A percentile compares a stretch with the other conserved stretches of the same genome.
phyloP scores from a whole-genome alignment of 2,329 filamentous ascomycete genomes.

The Nemania sp. region DNA sequence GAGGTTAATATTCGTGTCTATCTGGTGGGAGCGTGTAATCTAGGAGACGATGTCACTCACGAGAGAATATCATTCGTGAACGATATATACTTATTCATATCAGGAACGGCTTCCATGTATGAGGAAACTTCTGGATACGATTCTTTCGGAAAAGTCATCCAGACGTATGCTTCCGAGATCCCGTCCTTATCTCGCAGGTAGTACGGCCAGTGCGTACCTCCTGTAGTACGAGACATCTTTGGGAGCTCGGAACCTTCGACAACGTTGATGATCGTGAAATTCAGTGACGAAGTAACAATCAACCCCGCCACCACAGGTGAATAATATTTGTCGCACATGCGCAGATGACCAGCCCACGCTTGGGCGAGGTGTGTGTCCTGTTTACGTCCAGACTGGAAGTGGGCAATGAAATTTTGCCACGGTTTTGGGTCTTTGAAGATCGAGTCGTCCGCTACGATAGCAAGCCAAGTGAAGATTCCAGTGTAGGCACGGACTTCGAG shows the following conservation, averaged over 20 bases:
- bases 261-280: conserved; percentile 34
- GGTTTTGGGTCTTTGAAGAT: conserved; percentile 24
- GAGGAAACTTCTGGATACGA: conserved; percentile 31
- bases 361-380: conserved; percentile 30
- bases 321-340: conserved; percentile 27
- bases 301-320: conserved; percentile 32
- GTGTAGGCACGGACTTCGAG: conserved; percentile 37
- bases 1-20: too few relatives aligned
- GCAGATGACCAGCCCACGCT: conserved; percentile 28
- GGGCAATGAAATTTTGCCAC: conserved; percentile 30
- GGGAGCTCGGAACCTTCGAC: conserved; percentile 31
- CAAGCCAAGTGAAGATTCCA: conserved; percentile 40
- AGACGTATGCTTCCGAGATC: conserved; percentile 31
- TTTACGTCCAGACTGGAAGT: conserved; percentile 23
- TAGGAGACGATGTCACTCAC: too few relatives aligned
- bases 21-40: too few relatives aligned
- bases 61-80: conserved; percentile 36
- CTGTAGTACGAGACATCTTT: conserved; percentile 19
- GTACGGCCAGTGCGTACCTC: conserved; percentile 30
- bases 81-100: conserved; percentile 33
- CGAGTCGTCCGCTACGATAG: conserved; percentile 37
- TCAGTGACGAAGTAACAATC: conserved; percentile 32
- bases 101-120: conserved; percentile 33
- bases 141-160: conserved; percentile 34
- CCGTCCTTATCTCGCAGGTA: conserved; percentile 35